Base-by-base conservation (phyloP, 345 rosid species). In the Crucihimalaya himalaica region DNA sequence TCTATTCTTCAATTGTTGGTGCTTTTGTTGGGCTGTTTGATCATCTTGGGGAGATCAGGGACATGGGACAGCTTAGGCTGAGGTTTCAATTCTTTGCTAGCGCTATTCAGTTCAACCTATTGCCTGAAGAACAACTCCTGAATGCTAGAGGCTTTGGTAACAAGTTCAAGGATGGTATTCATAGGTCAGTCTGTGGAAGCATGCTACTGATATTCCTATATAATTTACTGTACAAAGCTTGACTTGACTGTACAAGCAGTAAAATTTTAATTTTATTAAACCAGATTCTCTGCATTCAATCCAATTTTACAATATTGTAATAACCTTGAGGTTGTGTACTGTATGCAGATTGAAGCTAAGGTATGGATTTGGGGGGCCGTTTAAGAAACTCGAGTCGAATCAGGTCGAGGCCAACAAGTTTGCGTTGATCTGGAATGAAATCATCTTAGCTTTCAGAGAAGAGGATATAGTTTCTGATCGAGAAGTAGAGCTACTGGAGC, bases 1-100 rank as follows among this genome's bases (percentile, higher is more conserved):
- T 94, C 61, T 94, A 80, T 79, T 94, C 98, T 19, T 89, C 97
- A 2, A 81, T 94, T 50, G 89, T 84, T 60, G 98, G 98, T 31
- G 98, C 93, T 23, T 79, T 80, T 47, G 96, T 91, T 55, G 98
- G 98, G 50, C 78, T 94, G 81, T 89, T 91, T 72, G 86, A 71
- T 61, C 98, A 94, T 76, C 87, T 94, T 84, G 98, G 97, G 53
- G 98, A 94, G 91, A 94, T 91, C 75, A 84, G 97, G 65, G 93
- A 88, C 77, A 84, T 91, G 71, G 84, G 83, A 76, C 98, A 94
- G 72, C 77, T 91, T 80, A 88, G 92, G 86, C 79, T 94, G 77
- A 88, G 97, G 81, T 94, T 88, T 80, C 97, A 94, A 86, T 94
- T 94, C 86, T 89, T 94, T 82, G 97, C 98, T 2, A 88, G 97